phyloP scores from a whole-genome alignment of 441 rosid genomes.

The Hypseocharis bilobata region DNA sequence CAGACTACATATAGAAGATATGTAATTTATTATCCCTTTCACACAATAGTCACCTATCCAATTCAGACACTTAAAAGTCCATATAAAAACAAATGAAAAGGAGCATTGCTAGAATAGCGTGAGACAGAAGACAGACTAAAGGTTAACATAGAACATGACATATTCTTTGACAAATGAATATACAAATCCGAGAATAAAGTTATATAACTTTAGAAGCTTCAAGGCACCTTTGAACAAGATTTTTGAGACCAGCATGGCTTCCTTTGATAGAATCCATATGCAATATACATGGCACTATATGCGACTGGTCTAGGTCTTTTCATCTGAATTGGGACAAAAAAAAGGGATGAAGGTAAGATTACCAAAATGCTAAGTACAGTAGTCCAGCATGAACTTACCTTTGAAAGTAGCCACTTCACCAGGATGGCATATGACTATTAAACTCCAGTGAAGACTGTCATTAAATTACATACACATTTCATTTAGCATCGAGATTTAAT shows the following conservation, averaged over 20 bases:
- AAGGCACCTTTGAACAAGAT: slow-evolving; percentile 57
- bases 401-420: slow-evolving; percentile 45
- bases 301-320: slow-evolving; percentile 28
- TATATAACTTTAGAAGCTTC: background rate
- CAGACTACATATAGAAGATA: background rate
- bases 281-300: slow-evolving; percentile 61
- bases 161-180: background rate
- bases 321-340: slow-evolving; percentile 33
- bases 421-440: slow-evolving; percentile 72
- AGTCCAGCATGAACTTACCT: slow-evolving; percentile 32
- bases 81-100: background rate
- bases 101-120: background rate
- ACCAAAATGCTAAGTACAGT: background rate
- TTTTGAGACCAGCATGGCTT: slow-evolving; percentile 65
- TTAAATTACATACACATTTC: slow-evolving; percentile 14
- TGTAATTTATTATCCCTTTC: background rate
- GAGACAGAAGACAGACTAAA: background rate
- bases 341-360: slow-evolving; percentile 8
- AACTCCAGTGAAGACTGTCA: slow-evolving; percentile 83
- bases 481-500: slow-evolving; percentile 23
- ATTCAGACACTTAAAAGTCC: background rate
- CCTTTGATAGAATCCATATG: slow-evolving; percentile 86
- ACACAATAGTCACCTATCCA: background rate
- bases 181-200: slow-evolving; percentile 10
- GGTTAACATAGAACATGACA: background rate